Evolutionary conservation across 495 filamentous ascomycete genomes (phyloP).

Genomic region (Margaritispora aquatica): DNA sequence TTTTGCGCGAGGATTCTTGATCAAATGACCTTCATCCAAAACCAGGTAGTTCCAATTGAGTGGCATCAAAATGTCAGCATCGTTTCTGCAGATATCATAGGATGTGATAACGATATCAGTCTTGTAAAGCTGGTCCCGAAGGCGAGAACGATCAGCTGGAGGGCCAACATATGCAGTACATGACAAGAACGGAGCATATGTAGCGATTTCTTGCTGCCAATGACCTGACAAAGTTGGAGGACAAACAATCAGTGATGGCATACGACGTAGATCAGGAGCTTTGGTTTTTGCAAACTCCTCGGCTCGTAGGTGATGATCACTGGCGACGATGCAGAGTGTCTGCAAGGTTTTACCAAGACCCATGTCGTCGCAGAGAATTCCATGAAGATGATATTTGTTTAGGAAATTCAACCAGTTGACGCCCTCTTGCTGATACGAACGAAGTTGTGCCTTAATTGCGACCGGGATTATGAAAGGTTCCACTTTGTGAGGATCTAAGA

Average conservation of each 20-base stretch:
- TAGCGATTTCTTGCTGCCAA: constrained; percentile 95
- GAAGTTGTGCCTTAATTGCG: constrained; percentile 89
- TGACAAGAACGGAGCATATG: constrained; percentile 89
- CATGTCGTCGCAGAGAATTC: constrained; percentile 99
- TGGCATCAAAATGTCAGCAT: constrained; percentile 74
- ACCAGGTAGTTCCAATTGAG: constrained; percentile 96
- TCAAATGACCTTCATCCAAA: constrained; percentile 93
- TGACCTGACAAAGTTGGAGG: constrained; percentile 96
- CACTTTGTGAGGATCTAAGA: constrained; percentile 92
- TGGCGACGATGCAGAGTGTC: constrained; percentile 95
- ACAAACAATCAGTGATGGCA: constrained; percentile 92
- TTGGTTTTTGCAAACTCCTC: constrained; percentile 81
- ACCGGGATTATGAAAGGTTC: constrained; percentile 92
- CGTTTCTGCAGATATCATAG: constrained; percentile 94
- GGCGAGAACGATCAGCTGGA: constrained; percentile 65
- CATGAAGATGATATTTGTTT: constrained; percentile 94
- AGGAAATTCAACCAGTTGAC: constrained; percentile 99
- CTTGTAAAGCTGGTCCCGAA: constrained; percentile 58
- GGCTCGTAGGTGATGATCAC: constrained; percentile 88
- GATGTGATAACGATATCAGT: constrained; percentile 95
- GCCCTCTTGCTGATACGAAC: constrained; percentile 96
- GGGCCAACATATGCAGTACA: constrained; percentile 87
- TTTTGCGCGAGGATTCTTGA: constrained; percentile 97
- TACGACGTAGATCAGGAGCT: constrained; percentile 63
- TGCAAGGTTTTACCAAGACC: constrained; percentile 96